phyloP scores from a whole-genome alignment of 2,329 filamentous ascomycete species.

The Pyricularia sp. region DNA sequence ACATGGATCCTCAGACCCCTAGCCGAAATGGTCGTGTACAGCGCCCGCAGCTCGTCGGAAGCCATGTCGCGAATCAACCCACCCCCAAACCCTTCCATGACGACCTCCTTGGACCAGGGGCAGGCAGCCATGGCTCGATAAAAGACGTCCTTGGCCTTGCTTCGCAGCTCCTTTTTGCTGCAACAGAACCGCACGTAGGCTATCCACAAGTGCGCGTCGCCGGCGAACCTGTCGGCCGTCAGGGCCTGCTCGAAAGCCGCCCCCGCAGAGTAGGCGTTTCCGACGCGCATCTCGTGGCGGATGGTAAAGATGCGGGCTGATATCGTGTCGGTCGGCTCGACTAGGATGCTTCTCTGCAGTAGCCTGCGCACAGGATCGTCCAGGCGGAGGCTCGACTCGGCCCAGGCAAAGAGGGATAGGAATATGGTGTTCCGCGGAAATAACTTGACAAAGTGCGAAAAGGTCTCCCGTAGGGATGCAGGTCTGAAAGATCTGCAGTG shows the following conservation, averaged over 20 bases:
- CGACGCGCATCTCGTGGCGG: constrained; percentile 36
- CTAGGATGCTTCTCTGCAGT: constrained; percentile 42
- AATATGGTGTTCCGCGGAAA: constrained; percentile 76
- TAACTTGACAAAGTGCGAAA: constrained; percentile 47
- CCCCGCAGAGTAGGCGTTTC: constrained; percentile 38
- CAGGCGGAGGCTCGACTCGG: constrained; percentile 56
- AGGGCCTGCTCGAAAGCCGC: constrained; percentile 45
- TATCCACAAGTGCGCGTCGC: constrained; percentile 36
- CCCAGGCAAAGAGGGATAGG: constrained; percentile 62
- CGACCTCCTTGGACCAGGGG: constrained; percentile 38
- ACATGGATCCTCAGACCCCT: constrained; percentile 14
- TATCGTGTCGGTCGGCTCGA: constrained; percentile 27
- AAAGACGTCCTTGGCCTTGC: constrained; percentile 36
- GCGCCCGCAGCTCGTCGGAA: constrained; percentile 35
- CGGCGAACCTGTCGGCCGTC: constrained; percentile 24
- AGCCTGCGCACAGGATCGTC: constrained; percentile 68
- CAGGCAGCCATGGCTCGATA: constrained; percentile 37
- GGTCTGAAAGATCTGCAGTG: constrained; percentile 54
- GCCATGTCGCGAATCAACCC: constrained; percentile 26
- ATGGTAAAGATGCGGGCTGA: constrained; percentile 39
- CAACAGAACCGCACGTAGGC: constrained; percentile 39
- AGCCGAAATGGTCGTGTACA: constrained; percentile 16
- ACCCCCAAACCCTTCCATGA: constrained; percentile 38
- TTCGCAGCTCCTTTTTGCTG: constrained; percentile 20
- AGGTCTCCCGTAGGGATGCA: constrained; percentile 49